These are phyloP conservation scores for Rostrohypoxylon terebratum DNA, from an alignment of 495 filamentous ascomycete species.

Conservation along the genomic window DNA sequence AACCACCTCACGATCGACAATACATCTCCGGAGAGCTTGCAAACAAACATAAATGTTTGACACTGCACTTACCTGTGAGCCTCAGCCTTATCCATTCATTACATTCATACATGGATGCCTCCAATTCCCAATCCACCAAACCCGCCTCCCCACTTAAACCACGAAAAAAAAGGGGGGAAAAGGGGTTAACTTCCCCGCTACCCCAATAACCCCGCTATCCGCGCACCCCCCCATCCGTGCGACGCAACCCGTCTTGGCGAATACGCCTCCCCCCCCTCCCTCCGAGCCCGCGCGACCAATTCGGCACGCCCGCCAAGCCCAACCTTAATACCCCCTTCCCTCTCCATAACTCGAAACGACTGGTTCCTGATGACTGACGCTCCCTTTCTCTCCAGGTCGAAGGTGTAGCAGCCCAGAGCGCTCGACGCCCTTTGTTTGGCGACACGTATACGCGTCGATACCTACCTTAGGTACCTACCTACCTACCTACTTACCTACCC, in stretches of 20 bases:
- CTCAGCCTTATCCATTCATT: not conserved
- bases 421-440: not conserved
- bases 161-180: no score
- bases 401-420: not conserved
- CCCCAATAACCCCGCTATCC: not conserved
- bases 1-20: no score
- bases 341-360: not conserved
- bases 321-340: not conserved
- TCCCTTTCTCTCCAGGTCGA: not conserved
- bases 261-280: not conserved
- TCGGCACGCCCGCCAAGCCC: not conserved
- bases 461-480: no score
- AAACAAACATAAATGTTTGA: no score
- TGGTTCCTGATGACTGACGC: not conserved
- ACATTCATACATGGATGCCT: not conserved
- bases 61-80: no score
- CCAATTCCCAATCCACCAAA: not conserved
- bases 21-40: not conserved
- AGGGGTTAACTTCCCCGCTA: slow-evolving; percentile 16
- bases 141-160: not conserved
- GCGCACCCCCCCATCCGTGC: not conserved
- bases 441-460: not conserved
- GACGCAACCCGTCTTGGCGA: slow-evolving; percentile 5
- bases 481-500: no score
- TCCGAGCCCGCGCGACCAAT: not conserved